Evolutionary conservation across 2,329 filamentous ascomycete species (phyloP).

Genomic region (Zymoseptoria brevis): DNA sequence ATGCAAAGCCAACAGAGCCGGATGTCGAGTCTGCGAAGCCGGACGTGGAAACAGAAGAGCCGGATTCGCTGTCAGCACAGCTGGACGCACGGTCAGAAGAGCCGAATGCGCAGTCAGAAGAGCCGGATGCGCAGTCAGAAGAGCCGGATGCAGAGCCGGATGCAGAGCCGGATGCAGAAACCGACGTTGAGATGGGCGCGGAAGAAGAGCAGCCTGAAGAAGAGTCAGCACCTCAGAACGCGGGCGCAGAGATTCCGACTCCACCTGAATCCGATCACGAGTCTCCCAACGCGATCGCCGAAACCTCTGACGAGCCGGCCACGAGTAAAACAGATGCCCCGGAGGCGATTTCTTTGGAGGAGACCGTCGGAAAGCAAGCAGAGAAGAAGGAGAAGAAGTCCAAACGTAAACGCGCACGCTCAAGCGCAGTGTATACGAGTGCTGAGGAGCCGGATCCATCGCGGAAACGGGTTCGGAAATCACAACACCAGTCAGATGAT

Average conservation of each 20-base stretch:
- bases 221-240: neutral
- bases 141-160: neutral
- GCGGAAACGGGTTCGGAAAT: conserved; percentile 10
- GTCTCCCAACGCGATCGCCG: neutral
- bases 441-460: neutral
- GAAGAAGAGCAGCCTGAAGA: neutral
- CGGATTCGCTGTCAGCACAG: neutral
- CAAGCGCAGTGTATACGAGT: neutral
- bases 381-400: conserved; percentile 2
- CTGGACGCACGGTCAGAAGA: neutral
- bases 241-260: neutral
- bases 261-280: neutral
- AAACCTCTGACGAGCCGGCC: neutral
- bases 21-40: neutral
- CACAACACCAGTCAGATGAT: conserved; percentile 9
- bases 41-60: neutral
- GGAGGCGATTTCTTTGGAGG: neutral
- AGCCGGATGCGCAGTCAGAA: neutral
- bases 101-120: neutral
- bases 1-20: neutral
- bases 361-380: neutral
- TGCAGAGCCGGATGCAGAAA: too few relatives aligned
- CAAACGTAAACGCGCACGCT: neutral
- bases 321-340: neutral
- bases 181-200: too few relatives aligned